Evolutionary conservation across 2,329 filamentous ascomycete genomes (phyloP).

Genomic region (Fusarium marasasianum): DNA sequence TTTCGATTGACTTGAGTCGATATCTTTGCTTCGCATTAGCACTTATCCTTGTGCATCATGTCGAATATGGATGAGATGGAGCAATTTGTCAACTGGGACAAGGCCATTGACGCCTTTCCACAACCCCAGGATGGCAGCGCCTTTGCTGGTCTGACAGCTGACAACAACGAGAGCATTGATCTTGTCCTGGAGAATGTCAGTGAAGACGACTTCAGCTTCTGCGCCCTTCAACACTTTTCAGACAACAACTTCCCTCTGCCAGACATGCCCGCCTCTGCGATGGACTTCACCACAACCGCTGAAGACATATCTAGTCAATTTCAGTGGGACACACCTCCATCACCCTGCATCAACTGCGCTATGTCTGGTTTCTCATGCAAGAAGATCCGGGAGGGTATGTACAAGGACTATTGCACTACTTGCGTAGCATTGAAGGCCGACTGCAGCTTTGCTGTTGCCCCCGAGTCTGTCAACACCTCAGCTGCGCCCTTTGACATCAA

Average conservation of each 20-base stretch:
- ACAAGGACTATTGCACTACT: conserved; percentile 69
- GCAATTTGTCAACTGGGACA: conserved; percentile 72
- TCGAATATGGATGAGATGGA: conserved; percentile 63
- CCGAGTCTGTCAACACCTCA: conserved; percentile 47
- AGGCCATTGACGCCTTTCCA: conserved; percentile 53
- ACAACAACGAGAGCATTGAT: conserved; percentile 55
- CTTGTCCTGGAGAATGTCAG: conserved; percentile 64
- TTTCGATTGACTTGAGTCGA: conserved; percentile 35
- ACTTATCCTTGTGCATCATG: conserved; percentile 41
- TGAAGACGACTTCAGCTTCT: conserved; percentile 69
- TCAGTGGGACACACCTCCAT: conserved; percentile 54
- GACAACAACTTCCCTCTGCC: conserved; percentile 49
- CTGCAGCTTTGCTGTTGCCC: conserved; percentile 63
- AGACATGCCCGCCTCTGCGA: conserved; percentile 45
- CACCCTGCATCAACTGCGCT: conserved; percentile 63
- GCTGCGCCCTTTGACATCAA: conserved; percentile 55
- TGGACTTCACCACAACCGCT: conserved; percentile 39
- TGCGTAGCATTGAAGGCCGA: conserved; percentile 68
- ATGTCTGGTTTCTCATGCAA: conserved; percentile 67
- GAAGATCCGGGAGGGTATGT: conserved; percentile 66
- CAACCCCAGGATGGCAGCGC: conserved; percentile 45
- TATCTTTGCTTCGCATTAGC: conserved; percentile 22
- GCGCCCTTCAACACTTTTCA: conserved; percentile 66
- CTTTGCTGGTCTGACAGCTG: conserved; percentile 49
- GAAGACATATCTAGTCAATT: conserved; percentile 30